Evolutionary conservation across 2,329 filamentous ascomycete species (phyloP), one percentile per base, ranked within the genome.

Genomic region (Fusarium nanum): DNA sequence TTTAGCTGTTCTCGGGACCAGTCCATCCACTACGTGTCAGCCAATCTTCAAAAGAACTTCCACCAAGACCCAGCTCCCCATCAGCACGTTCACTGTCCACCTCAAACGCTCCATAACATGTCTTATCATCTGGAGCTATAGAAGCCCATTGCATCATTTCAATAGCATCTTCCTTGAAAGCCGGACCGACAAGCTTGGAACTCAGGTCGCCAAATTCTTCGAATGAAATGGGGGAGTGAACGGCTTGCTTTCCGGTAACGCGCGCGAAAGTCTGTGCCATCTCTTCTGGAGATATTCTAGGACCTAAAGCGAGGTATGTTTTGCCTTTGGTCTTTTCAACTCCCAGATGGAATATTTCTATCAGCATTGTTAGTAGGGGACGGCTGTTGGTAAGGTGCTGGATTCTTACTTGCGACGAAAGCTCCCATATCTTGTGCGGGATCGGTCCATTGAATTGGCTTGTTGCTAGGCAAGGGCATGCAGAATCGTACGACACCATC

Each of bases 131-230:
- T 5, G 55, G 45, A 2, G n/a, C 23, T 1, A 32, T 3, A 13
- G 55, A 16, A 13, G 45, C 55, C 34, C 32, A 57, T 8, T 57
- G 32, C 55, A 57, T 57, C 45, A 57, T 57, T 11, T 57, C 37
- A 2, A 12, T 37, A 2, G 13, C 20, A 41, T 57, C 55, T 4
- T 30, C 22, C 8, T 42, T 30, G 7, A 57, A 57, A 4, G 25
- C 55, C 3, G 45, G 45, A 2, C 45, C 55, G 3, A 50, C 25
- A 3, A 32, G 22, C 7, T 2, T 20, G 2, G 34, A 11, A 6
- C 45, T 13, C 27, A 41, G 8, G 7, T 57, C 27, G 1, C 55
- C 55, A 14, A 50, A 50, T 22, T 20, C 7, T 7, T 30, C 27
- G 1, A 47, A 28, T 11, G 20, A 42, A 7, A 42, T 50, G 6